These are phyloP conservation scores for Lodderomyces parapsilosis DNA, from an alignment of 1,139 yeast species.

Conservation along the genomic window DNA sequence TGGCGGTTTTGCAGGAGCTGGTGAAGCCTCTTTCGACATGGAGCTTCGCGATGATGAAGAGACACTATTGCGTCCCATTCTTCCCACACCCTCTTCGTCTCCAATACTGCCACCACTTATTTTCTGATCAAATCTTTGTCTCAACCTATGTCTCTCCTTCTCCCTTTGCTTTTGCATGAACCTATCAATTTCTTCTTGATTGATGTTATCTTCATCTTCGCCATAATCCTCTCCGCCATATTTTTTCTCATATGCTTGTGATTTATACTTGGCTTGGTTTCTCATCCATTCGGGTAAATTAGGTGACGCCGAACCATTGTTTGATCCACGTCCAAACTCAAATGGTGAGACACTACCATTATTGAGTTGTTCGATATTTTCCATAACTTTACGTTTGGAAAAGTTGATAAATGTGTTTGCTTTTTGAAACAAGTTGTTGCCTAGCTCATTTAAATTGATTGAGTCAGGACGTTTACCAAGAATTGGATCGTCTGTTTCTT, in stretches of 20 bases:
- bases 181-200: constrained; percentile 39
- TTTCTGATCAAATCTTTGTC: constrained; percentile 22
- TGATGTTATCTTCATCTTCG: constrained; percentile 44
- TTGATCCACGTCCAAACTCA: constrained; percentile 14
- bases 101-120: not conserved
- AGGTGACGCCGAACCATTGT: constrained; percentile 12
- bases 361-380: constrained; percentile 64
- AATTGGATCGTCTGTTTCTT: constrained; percentile 15
- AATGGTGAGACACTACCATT: constrained; percentile 18
- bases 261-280: constrained; percentile 50
- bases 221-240: constrained; percentile 44
- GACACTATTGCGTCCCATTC: constrained; percentile 1
- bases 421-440: constrained; percentile 58
- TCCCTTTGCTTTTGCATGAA: constrained; percentile 40
- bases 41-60: constrained; percentile 1
- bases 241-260: constrained; percentile 38
- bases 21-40: not conserved
- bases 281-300: constrained; percentile 82
- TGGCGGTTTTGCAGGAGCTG: constrained; percentile 4
- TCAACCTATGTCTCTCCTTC: constrained; percentile 36
- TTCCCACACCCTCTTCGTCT: not conserved
- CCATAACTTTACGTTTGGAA: constrained; percentile 61
- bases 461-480: constrained; percentile 15
- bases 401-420: constrained; percentile 62
- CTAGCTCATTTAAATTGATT: constrained; percentile 54